Base-by-base conservation (phyloP, 192 early-diverging fungal species). In the Backusella macrospora region DNA sequence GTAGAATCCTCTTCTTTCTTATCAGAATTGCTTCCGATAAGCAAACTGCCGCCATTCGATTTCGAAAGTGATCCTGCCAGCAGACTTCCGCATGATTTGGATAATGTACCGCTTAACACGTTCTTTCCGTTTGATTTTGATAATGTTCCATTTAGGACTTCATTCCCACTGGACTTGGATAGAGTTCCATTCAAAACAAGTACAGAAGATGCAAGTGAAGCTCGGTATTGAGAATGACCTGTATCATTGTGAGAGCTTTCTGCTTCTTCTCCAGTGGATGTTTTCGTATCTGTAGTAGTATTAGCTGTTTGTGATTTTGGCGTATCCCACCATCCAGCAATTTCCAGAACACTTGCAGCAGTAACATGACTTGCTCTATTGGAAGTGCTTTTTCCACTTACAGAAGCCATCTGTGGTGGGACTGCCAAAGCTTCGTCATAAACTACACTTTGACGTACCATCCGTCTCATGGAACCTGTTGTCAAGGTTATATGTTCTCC, bases 391-490 rank as follows among this genome's bases (percentile, higher is more conserved):
- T 29, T 40, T 5, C n/a, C 37, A 26, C 38, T 26, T 34, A 45
- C 67, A 68, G 67, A 26, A 44, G 45, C 42, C 44, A 47, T 68
- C 6, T 34, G 40, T 48, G 43, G 42, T 46, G 45, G 67, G 9
- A 47, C 26, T 2, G 29, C 65, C 3, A 21, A n/a, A 16, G 21
- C n/a, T 70, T 75, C 64, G 0, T 68, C 67, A 6, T 43, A 68
- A 34, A 70, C 66, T 6, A 69, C 59, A 46, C 74, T 75, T n/a
- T 75, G 67, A 15, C 74, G 46, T n/a, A 75, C 68, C 18, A 75
- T 29, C 8, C 74, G 29, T 42, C 65, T 44, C 26, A 68, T 66
- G 18, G 74, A 75, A 3, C 74, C 74, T 2, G 74, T 49, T 21
- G 68, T 64, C 4, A 75, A 62, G n/a, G 74, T 47, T 5, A 70